phyloP scores from a whole-genome alignment of 371 early-diverging fungal genomes.

The Capillidium heterosporum region DNA sequence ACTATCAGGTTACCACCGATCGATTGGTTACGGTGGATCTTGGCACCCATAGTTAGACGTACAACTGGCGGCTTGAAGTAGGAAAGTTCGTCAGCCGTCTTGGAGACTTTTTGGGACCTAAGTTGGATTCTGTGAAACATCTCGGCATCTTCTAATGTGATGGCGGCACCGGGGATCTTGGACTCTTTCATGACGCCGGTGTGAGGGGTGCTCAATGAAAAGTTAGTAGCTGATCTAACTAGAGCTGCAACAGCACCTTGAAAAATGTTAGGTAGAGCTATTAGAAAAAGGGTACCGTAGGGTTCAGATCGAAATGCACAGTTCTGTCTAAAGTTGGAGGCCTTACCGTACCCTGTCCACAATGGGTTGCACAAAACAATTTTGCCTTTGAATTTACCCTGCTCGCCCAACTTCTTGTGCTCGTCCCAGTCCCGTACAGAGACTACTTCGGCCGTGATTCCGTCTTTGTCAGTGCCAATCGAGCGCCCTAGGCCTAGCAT shows the following conservation, averaged over 20 bases:
- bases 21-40: constrained; percentile 11
- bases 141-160: constrained; percentile 26
- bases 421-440: constrained; percentile 10
- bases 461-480: constrained; percentile 17
- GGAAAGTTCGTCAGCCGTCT: constrained; percentile 8
- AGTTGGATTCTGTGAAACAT: constrained; percentile 19
- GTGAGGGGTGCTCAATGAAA: constrained; percentile 21
- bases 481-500: constrained; percentile 32
- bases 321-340: constrained; percentile 11
- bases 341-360: constrained; percentile 15
- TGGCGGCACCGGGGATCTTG: constrained; percentile 26
- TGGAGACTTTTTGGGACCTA: constrained; percentile 9
- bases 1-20: constrained; percentile 24
- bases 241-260: constrained; percentile 26
- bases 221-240: constrained; percentile 25
- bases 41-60: constrained; percentile 18
- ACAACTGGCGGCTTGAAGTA: constrained; percentile 17
- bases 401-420: constrained; percentile 6
- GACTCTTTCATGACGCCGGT: constrained; percentile 16
- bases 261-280: too few species aligned
- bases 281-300: background rate
- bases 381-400: constrained; percentile 18
- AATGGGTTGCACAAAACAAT: constrained; percentile 25
- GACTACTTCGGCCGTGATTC: constrained; percentile 24
- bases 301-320: constrained; percentile 27